Evolutionary conservation across 805 yeast species (phyloP), one percentile per base, ranked within the genome.

Genomic region (Middelhovenomyces tepae): DNA sequence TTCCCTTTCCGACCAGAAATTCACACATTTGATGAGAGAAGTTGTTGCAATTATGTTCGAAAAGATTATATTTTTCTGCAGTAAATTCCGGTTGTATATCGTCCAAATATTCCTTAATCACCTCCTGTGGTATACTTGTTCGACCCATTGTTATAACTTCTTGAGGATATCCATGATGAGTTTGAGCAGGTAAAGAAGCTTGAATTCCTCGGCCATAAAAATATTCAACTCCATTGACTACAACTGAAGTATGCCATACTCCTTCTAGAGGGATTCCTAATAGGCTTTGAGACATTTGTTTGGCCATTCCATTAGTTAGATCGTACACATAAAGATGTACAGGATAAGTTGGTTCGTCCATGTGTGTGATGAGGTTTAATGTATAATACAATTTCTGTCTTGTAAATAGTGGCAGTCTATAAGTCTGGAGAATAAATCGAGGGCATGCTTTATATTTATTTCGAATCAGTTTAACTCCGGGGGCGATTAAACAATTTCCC

Each of bases 11-110:
- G 16, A 70, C 74, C 37, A 75, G 53, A 40, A 77, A 76, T 45
- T 75, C 74, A 26, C 71, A 46, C 36, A 71, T 47, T 28, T 67
- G 74, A 43, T 75, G 68, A 13, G 78, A 64, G 54, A 78, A 76
- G 53, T 78, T 78, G 54, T 77, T 77, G 53, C 85, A 77, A 47
- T 77, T 77, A 53, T 76, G 76, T 34, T 65, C 64, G 38, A 77
- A 73, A 37, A 77, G 51, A 42, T 74, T 73, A 54, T 77, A 77
- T 23, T 54, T 59, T 6, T 57, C 59, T 6, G 73, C 67, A 10
- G 60, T 50, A 44, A 64, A 75, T 37, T 64, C 69, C 7, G 60
- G 60, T 20, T 54, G 50, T 18, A 75, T 51, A 28, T 75, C 79
- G 3, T 58, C 60, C 18, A 77, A 42, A 46, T 64, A 77, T 31